Evolutionary conservation across 768 basidiomycete species (phyloP).

Genomic region (Trametes punicea): DNA sequence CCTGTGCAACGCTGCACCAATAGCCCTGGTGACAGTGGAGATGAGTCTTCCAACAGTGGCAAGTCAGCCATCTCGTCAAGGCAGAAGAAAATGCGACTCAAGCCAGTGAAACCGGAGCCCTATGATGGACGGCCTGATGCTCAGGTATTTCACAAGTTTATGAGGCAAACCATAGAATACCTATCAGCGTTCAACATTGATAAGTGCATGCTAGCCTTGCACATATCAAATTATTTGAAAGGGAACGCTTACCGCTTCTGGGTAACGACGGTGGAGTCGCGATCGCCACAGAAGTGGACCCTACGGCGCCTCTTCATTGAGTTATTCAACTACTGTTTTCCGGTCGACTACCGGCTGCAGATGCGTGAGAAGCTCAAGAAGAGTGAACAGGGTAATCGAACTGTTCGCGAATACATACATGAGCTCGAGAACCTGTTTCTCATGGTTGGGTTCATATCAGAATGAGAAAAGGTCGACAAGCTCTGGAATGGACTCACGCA

Average conservation of each 20-base stretch:
- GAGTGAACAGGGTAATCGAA: neutral
- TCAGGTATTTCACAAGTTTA: slow-evolving; percentile 17
- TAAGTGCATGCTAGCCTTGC: neutral
- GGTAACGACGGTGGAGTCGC: slow-evolving; percentile 19
- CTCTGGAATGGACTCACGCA: slow-evolving; percentile 9
- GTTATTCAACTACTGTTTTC: slow-evolving; percentile 27
- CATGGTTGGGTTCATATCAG: slow-evolving; percentile 9
- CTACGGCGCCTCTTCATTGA: slow-evolving; percentile 11
- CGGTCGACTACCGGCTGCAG: slow-evolving; percentile 18
- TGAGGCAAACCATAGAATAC: slow-evolving; percentile 11
- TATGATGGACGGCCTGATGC: slow-evolving; percentile 11
- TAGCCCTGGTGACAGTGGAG: neutral
- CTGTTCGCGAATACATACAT: slow-evolving; percentile 15
- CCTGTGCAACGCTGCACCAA: no score
- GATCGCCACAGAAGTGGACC: slow-evolving; percentile 13
- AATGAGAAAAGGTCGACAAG: neutral
- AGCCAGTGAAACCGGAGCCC: slow-evolving; percentile 13
- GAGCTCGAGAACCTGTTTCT: slow-evolving; percentile 19
- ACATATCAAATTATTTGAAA: slow-evolving; percentile 18
- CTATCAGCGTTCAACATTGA: slow-evolving; percentile 1
- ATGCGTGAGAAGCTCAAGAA: slow-evolving; percentile 3
- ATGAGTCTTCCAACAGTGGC: neutral
- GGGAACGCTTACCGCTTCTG: slow-evolving; percentile 27
- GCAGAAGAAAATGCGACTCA: neutral
- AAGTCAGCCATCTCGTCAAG: neutral